Evolutionary conservation across 257 asterid species (phyloP), one percentile per base, ranked within the genome.

Genomic region (Solanum sejunctum): DNA sequence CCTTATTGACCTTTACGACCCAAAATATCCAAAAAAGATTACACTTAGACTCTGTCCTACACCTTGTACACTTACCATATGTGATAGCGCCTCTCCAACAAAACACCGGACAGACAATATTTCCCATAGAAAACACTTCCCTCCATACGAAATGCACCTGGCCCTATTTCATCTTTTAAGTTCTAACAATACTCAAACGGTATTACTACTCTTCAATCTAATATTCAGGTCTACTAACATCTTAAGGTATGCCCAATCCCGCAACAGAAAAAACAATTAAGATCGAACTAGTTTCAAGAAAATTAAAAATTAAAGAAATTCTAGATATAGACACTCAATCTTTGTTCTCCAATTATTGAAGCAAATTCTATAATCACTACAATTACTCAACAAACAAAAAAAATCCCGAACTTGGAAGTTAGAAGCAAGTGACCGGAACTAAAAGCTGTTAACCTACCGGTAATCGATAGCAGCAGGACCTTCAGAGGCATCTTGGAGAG

Each of bases 381-480:
- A 45, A 39, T 58, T 21, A 57, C 26, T 18, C 56, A 58, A 18
- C 10, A 63, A 6, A 18, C 58, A 80, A 81, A 56, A 49, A 51
- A 20, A 17, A 43, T 36, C 64, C 12, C 69, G 58, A 55, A 28
- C 39, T 15, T 36, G 49, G 13, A 11, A 12, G n/a, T 23, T 66
- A 51, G 5, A 52, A 39, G 57, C 21, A 82, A 52, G 23, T n/a
- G 13, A 10, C 1, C 8, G 49, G 7, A 43, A 23, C 11, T 8
- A 10, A 43, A 23, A 77, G 12, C 15, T 45, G 45, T 21, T 3
- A 54, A n/a, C 85, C 79, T 84, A 93, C 98, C 91, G 77, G 89
- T 92, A 91, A 91, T 95, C 88, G 28, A 89, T 86, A 69, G 93
- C 49, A 52, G 94, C 86, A 28, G 97, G 96, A 51, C 88, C 95